Base-by-base conservation (phyloP, 345 rosid genomes). In the Populus alba region DNA sequence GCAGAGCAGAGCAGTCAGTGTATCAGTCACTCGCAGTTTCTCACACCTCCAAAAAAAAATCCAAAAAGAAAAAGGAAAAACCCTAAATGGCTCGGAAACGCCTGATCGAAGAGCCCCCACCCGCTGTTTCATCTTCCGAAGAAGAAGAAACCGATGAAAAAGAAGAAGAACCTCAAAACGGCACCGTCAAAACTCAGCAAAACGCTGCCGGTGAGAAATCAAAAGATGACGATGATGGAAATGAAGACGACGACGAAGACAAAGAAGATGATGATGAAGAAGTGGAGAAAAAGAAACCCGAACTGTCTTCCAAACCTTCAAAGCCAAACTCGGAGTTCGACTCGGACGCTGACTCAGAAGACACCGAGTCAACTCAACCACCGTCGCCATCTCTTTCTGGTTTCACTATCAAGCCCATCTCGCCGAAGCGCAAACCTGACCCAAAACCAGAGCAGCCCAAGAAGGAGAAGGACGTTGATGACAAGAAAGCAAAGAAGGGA, bases 41-140 rank as follows among this genome's bases (percentile, higher is more conserved):
- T 43, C 15, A 43, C 47, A 11, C 15, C 15, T 0, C 41, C 45
- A 38, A 38, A 38, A 38, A 41, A 41, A 41, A 43, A 10, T 10
- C 11, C 3, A 43, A 10, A 43, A 43, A 43, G 3, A 13, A 43
- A 43, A 43, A 43, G 47, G 1, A 10, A 10, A 23, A 17, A 29
- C 29, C 59, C 37, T 33, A 25, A 29, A 85, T 87, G 89, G 77
- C 79, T 66, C 78, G 57, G 1, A 83, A 80, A 68, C 81, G 47
- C 39, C 81, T 82, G 53, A 6, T 70, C 0, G 84, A 80, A 45
- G 70, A 81, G 51, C 83, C 86, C 23, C 87, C 87, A 0, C 74
- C 89, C 0, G 79, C 83, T 0, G 74, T 80, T 10, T 80, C 86
- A 73, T 83, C 86, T 33, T 81, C 72, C 8, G 88, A 77, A 0